Evolutionary conservation across 495 filamentous ascomycete genomes (phyloP).

Genomic region (Talaromyces proteolyticus): DNA sequence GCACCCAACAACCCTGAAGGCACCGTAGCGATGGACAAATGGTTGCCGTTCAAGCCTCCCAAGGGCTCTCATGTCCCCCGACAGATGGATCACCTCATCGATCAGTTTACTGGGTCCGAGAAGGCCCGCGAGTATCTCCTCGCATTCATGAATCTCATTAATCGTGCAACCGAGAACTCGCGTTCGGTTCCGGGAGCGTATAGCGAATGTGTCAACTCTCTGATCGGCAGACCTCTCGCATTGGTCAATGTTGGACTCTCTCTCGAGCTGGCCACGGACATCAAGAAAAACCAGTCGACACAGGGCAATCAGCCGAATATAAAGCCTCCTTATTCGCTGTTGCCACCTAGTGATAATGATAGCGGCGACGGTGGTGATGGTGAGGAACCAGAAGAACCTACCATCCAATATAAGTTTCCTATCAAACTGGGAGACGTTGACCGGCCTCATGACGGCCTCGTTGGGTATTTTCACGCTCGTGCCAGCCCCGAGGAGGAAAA

Average conservation of each 20-base stretch:
- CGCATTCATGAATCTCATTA: constrained; percentile 31
- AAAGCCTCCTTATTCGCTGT: too few relatives aligned
- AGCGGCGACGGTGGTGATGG: too few relatives aligned
- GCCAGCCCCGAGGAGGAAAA: background rate
- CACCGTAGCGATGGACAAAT: background rate
- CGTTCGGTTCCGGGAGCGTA: constrained; percentile 27
- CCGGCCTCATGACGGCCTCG: constrained; percentile 30
- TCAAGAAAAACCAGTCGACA: constrained; percentile 12
- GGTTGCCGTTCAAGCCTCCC: constrained; percentile 2
- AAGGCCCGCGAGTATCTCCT: too few relatives aligned
- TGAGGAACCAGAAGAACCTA: constrained; percentile 1
- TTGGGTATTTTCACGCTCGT: constrained; percentile 40
- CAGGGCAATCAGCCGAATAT: background rate
- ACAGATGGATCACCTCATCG: constrained; percentile 32
- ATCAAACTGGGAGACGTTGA: constrained; percentile 35
- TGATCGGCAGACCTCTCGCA: constrained; percentile 42
- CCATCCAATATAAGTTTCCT: constrained; percentile 30
- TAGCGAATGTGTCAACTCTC: constrained; percentile 19
- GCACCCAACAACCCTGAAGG: constrained; percentile 6
- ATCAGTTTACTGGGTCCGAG: constrained; percentile 10
- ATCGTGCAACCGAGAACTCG: constrained; percentile 8
- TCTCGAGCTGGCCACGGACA: constrained; percentile 32
- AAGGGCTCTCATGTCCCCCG: constrained; percentile 4
- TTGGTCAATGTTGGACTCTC: constrained; percentile 38
- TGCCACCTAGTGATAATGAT: too few relatives aligned